Conservation (phyloP, 1,139 yeast species). For the Candida frijolesensis region DNA sequence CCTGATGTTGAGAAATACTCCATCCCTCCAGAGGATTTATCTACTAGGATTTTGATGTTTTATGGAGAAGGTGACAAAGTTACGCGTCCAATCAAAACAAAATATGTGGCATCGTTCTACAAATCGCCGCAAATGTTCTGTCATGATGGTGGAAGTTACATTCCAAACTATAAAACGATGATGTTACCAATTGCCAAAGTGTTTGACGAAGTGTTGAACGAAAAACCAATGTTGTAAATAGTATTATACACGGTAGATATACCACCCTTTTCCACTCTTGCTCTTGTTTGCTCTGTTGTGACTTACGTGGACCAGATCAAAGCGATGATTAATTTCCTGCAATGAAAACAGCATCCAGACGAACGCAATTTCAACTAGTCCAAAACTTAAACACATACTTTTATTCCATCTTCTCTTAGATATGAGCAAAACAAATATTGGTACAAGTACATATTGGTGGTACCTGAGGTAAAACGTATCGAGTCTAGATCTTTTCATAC, state of each 20-base stretch:
- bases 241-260: background rate
- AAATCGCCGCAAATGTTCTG: conserved; percentile 20
- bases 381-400: no score
- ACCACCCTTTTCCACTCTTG: no score
- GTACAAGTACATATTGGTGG: no score
- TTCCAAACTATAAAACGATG: conserved; percentile 31
- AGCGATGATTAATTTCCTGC: no score
- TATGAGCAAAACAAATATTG: no score
- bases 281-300: no score
- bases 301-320: no score
- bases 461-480: no score
- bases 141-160: conserved; percentile 44
- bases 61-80: conserved; percentile 36
- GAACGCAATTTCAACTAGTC: no score
- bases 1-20: conserved; percentile 23
- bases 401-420: no score
- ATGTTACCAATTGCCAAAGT: conserved; percentile 28
- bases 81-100: conserved; percentile 36
- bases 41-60: conserved; percentile 30
- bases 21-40: conserved; percentile 16
- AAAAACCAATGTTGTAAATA: conserved; percentile 18
- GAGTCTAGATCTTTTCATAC: no score
- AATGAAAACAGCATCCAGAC: no score
- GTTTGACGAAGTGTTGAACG: conserved; percentile 22
- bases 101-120: conserved; percentile 26